A percentile compares a stretch with the other conserved stretches of the same genome.
Evolutionary conservation across 1,284 basidiomycete genomes (phyloP).

Genomic region (Austroboletus olivaceoglutinosus): DNA sequence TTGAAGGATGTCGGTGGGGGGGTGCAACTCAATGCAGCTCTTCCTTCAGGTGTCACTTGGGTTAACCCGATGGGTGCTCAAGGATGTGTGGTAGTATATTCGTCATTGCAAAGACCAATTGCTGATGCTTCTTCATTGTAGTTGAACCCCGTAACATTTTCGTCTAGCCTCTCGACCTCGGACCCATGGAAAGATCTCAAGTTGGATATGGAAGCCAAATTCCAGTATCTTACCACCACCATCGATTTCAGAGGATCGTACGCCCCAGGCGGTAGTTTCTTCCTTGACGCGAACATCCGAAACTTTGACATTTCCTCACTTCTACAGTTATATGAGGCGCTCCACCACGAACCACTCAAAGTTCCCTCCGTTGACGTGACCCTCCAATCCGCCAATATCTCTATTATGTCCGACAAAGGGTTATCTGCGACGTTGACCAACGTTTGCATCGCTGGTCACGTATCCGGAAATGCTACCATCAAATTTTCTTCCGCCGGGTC

Average conservation of each 20-base stretch:
- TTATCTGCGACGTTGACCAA: conserved; percentile 6
- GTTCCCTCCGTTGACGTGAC: conserved; percentile 5
- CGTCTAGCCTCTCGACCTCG: background rate
- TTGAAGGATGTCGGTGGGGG: conserved; percentile 2
- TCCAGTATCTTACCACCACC: conserved; percentile 1
- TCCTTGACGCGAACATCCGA: background rate
- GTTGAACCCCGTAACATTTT: conserved; percentile 8
- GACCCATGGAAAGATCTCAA: conserved; percentile 6
- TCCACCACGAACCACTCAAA: conserved; percentile 2
- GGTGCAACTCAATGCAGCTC: background rate
- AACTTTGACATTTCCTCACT: conserved; percentile 6
- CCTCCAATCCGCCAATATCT: conserved; percentile 7
- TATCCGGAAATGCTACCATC: background rate
- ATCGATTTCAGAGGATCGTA: conserved; percentile 5
- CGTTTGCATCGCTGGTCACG: conserved; percentile 5
- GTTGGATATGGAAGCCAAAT: conserved; percentile 1
- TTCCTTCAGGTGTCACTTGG: conserved; percentile 7
- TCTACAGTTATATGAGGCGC: conserved; percentile 1
- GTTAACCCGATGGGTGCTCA: conserved; percentile 7
- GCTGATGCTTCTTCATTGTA: background rate
- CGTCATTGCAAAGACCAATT: too few species aligned
- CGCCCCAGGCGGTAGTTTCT: background rate
- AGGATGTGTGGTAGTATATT: conserved; percentile 6
- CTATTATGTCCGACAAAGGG: conserved; percentile 1
- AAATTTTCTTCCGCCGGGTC: conserved; percentile 4